Base-by-base conservation (phyloP, 2,329 filamentous ascomycete species). In the Curvularia eragrostidis region DNA sequence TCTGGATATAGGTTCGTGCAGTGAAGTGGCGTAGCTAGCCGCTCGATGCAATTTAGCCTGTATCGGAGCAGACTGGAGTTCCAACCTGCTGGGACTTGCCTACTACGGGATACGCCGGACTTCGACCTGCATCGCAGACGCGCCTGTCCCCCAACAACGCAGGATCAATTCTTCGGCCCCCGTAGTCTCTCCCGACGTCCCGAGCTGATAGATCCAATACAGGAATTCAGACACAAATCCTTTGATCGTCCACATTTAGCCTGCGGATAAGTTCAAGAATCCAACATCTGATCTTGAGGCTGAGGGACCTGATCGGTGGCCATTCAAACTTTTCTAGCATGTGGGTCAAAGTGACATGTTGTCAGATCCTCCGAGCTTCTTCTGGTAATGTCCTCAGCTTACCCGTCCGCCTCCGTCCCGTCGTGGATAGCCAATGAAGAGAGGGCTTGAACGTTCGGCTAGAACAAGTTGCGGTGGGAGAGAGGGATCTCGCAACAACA, bases 201-300 rank as follows among this genome's bases (percentile, higher is more conserved):
- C n/a, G 26, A n/a, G 18, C 30, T n/a, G 10, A 46, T n/a, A 15
- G 15, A 5, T n/a, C 23, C 42, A 26, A n/a, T 18, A n/a, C 42
- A 9, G n/a, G 42, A 15, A 18, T 7, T 7, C 24, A 24, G 42
- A 44, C 23, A 3, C 24, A 24, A 28, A 18, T 44, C 42, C 42
- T 44, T 30, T 19, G 26, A 18, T 30, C 24, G 24, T n/a, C 32
- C 15, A 2, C 1, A 46, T 46, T 46, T 32, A 46, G 43, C 43
- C 43, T 30, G n/a, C 18, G 43, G 43, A 30, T 32, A 46, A 32
- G 26, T 46, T 30, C 43, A 46, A 9, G 15, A 12, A 10, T 19
- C 9, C n/a, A 19, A 30, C 26, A 46, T 46, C 24, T 32, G 43
- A 12, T 46, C n/a, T 46, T 46, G 43, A 46, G 43, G 43, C 43